phyloP scores from a whole-genome alignment of 306 rosid species.

The Styphnolobium japonicum region DNA sequence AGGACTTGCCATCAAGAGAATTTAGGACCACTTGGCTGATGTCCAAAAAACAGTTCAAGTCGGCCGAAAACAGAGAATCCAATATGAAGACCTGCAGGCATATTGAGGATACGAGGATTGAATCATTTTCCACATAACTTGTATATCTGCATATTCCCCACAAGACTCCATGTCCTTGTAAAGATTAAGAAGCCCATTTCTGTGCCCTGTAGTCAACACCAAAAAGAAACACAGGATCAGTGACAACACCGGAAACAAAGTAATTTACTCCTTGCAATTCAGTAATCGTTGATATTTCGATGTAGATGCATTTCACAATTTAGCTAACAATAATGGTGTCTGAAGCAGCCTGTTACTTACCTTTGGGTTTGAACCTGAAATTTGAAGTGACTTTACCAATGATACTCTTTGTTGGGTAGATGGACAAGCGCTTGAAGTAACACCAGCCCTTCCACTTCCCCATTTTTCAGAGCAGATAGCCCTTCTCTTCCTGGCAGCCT shows the following conservation, averaged over 20 bases:
- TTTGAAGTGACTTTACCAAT: slow-evolving; percentile 38
- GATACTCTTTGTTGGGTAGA: slow-evolving; percentile 43
- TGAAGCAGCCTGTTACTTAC: slow-evolving; percentile 31
- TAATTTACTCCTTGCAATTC: neutral
- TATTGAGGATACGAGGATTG: slow-evolving; percentile 44
- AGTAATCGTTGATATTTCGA: neutral
- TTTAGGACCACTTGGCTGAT: neutral
- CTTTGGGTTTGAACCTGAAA: slow-evolving; percentile 40
- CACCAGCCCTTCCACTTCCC: slow-evolving; percentile 39
- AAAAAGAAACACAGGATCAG: neutral
- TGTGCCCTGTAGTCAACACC: slow-evolving; percentile 37
- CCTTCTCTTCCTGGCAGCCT: neutral
- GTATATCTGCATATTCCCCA: slow-evolving; percentile 63
- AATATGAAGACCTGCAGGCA: slow-evolving; percentile 15
- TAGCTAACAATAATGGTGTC: neutral
- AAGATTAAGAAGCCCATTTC: slow-evolving; percentile 46
- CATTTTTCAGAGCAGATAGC: slow-evolving; percentile 41
- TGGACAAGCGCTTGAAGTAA: slow-evolving; percentile 43
- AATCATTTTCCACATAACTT: slow-evolving; percentile 76
- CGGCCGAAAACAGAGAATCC: slow-evolving; percentile 48
- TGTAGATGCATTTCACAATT: neutral
- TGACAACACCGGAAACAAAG: neutral
- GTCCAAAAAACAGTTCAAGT: slow-evolving; percentile 2
- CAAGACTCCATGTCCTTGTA: slow-evolving; percentile 65
- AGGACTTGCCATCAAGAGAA: neutral